Base-by-base conservation (phyloP, 1,139 yeast species). In the Pichia sp. region DNA sequence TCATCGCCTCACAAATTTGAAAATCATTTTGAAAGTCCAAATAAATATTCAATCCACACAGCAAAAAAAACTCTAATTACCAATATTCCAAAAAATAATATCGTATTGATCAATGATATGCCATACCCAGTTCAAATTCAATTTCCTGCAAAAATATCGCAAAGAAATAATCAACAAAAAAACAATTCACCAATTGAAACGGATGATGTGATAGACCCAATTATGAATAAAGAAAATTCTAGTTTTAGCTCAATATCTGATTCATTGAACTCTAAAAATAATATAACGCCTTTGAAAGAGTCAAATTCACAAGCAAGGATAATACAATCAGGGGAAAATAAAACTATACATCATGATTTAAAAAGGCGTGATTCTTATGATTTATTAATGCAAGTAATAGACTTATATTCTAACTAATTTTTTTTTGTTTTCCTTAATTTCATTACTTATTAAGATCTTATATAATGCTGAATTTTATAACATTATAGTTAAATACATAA, bases 71-170 rank as follows among this genome's bases (percentile, higher is more conserved):
- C 43, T 6, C 20, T 51, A 7, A 31, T 45, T n/a, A 41, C 32
- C 20, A 39, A 30, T 8, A 37, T 45, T 7, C 37, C 43, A 23
- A 48, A 49, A 24, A 49, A 51, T 20, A 51, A 51, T 22, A 54
- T 52, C 33, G 47, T 58, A 9, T 43, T 58, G 32, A 45, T 58
- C 16, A 49, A 59, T 36, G 56, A 55, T 5, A 39, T 58, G 12
- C 63, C 63, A 4, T 59, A 51, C 43, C 63, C 63, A 7, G 39
- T 50, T 7, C 54, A 54, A 31, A 47, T 59, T 11, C 49, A 49
- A 1, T 58, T 59, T 30, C 63, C 63, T 0, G 47, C 51, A 23
- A 59, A 58, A 43, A 57, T 59, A 7, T 52, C 61, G 6, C 38
- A 33, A 22, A 33, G 30, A 20, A 30, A 24, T 12, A 25, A 12